These are phyloP conservation scores for Tetrahymena thermophila DNA, from an alignment of 73 alveolate species.

Conservation along the genomic window DNA sequence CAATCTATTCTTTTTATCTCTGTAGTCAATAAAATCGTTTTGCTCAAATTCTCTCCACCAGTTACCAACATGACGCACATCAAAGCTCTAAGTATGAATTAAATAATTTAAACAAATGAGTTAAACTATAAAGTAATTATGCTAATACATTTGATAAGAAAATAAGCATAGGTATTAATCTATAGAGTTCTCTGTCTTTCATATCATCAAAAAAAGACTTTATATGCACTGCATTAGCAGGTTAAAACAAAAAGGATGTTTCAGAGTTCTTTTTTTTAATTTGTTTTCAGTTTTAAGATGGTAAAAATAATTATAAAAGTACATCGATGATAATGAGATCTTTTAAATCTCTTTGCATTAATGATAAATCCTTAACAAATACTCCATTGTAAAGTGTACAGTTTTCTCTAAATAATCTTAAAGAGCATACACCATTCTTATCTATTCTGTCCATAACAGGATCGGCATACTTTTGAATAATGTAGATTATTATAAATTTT, in stretches of 20 bases:
- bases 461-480: slow-evolving; percentile 72
- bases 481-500: background rate
- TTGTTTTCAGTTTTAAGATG: background rate
- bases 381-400: slow-evolving; percentile 70
- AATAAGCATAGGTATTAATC: slow-evolving; percentile 9
- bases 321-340: slow-evolving; percentile 70
- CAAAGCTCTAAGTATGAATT: background rate
- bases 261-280: slow-evolving; percentile 9
- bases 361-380: slow-evolving; percentile 74
- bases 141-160: slow-evolving; percentile 3
- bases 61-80: background rate
- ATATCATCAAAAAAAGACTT: slow-evolving; percentile 31
- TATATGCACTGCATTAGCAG: slow-evolving; percentile 32
- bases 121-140: background rate
- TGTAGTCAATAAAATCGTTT: background rate
- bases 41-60: background rate
- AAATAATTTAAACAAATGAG: background rate
- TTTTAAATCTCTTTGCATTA: slow-evolving; percentile 64
- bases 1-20: background rate
- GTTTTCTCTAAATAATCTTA: slow-evolving; percentile 79
- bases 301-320: background rate
- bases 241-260: slow-evolving; percentile 23
- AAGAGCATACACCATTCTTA: slow-evolving; percentile 33
- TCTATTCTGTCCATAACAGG: slow-evolving; percentile 76
- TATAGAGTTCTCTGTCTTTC: slow-evolving; percentile 13